Percentiles rank a stretch among this genome's conserved stretches.
Evolutionary conservation across 805 yeast genomes (phyloP).

Genomic region (Alloascoidea africana): DNA sequence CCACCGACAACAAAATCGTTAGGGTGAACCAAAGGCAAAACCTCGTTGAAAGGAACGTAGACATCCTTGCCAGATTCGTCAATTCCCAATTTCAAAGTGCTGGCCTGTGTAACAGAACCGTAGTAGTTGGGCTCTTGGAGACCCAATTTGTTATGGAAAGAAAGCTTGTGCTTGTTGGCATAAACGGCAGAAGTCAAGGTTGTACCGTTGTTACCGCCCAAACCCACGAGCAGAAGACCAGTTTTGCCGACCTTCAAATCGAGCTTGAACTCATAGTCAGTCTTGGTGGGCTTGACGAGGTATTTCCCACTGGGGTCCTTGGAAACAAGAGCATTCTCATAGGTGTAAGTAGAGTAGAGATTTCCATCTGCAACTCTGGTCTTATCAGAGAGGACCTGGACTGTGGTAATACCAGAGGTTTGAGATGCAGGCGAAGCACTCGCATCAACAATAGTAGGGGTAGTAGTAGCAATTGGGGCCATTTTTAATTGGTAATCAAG

Average conservation of each 20-base stretch:
- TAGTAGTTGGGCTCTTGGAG: constrained; percentile 65
- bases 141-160: constrained; percentile 76
- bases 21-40: constrained; percentile 81
- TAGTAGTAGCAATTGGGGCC: constrained; percentile 16
- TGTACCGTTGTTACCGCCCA: constrained; percentile 95
- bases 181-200: constrained; percentile 74
- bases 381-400: constrained; percentile 41
- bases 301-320: constrained; percentile 31
- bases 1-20: constrained; percentile 85
- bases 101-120: constrained; percentile 89
- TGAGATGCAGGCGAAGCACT: constrained; percentile 15
- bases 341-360: constrained; percentile 42
- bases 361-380: constrained; percentile 32
- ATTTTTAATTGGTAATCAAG: constrained; percentile 18
- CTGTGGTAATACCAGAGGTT: constrained; percentile 24
- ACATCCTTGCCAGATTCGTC: constrained; percentile 74
- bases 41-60: constrained; percentile 81
- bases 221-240: constrained; percentile 83
- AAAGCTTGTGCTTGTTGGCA: constrained; percentile 69
- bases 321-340: constrained; percentile 64
- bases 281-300: constrained; percentile 53
- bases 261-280: constrained; percentile 74
- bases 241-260: constrained; percentile 71
- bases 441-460: constrained; percentile 13
- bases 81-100: constrained; percentile 81